Percentiles rank a stretch among this genome's conserved stretches.
phyloP scores from a whole-genome alignment of 352 stramenopile species.

The Phytopythium aichiense region DNA sequence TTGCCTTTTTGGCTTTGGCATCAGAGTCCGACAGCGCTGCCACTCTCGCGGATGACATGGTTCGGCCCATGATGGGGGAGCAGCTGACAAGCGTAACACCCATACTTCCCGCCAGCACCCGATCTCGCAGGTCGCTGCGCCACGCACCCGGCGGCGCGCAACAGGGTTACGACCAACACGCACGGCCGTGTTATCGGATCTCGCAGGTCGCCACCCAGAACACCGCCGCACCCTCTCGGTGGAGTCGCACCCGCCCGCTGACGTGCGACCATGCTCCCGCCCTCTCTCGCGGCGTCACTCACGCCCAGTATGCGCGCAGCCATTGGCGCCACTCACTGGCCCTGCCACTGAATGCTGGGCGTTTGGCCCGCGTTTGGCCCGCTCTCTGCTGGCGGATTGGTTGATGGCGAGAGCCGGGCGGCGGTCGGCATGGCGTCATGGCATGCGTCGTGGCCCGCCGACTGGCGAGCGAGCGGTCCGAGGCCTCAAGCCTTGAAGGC shows the following conservation, averaged over 20 bases:
- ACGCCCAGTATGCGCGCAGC: neutral
- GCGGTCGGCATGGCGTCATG: too few species aligned
- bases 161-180: neutral
- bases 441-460: too few species aligned
- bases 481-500: neutral
- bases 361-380: too few species aligned
- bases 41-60: too few species aligned
- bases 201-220: neutral
- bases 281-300: neutral
- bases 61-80: too few species aligned
- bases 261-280: neutral
- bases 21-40: neutral
- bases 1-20: neutral
- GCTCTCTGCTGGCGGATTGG: too few species aligned
- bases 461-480: too few species aligned
- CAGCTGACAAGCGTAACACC: slow-evolving; percentile 2
- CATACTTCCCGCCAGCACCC: neutral
- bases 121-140: neutral
- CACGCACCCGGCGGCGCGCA: neutral
- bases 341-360: too few species aligned
- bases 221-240: neutral
- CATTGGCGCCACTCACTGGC: too few species aligned
- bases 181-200: neutral
- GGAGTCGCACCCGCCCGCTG: neutral
- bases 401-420: too few species aligned